phyloP scores from a whole-genome alignment of 108 stramenopile species.

The Nitzschia sp. region DNA sequence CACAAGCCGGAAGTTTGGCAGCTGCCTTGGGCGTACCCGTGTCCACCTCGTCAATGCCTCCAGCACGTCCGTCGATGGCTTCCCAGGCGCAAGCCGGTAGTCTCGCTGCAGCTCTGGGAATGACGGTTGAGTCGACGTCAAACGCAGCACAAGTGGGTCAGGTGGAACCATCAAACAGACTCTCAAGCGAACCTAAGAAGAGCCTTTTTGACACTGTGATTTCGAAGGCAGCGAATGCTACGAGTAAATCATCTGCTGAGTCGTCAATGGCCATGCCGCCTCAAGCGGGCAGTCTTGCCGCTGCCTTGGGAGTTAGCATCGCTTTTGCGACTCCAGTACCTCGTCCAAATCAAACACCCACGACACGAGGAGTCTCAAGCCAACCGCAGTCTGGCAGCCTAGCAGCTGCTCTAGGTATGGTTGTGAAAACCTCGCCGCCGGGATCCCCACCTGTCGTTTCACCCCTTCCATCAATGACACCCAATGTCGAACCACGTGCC shows the following conservation, averaged over 20 bases:
- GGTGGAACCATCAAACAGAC: neutral
- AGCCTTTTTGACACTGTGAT: neutral
- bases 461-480: no score
- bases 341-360: neutral
- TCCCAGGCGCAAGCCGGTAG: neutral
- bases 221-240: neutral
- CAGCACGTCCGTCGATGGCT: no score
- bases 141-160: neutral
- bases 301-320: neutral
- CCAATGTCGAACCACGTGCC: neutral
- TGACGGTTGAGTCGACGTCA: neutral
- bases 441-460: neutral
- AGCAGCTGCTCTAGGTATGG: neutral
- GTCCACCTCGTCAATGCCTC: no score
- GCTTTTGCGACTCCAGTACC: neutral
- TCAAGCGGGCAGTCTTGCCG: neutral
- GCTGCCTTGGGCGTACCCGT: no score
- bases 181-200: neutral
- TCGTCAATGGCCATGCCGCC: neutral
- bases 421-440: neutral
- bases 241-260: neutral
- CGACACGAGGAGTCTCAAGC: no score
- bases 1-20: no score
- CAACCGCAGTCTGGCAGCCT: neutral
- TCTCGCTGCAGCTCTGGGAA: neutral